Conservation (phyloP, 2,329 filamentous ascomycete species). For the Microcyclosporella mali region DNA sequence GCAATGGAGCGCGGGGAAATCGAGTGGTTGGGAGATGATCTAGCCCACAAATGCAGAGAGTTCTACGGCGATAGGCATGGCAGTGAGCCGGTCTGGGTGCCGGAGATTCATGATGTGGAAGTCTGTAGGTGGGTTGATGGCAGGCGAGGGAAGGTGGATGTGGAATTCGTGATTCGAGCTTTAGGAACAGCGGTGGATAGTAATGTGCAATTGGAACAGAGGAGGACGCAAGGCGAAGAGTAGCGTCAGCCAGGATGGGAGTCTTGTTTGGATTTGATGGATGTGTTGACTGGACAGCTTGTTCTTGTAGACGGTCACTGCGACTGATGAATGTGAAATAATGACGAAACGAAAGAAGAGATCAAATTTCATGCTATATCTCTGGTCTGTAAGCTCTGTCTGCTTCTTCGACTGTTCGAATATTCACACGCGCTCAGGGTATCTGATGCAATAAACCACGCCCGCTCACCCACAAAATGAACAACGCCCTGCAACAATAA, state of each 20-base stretch:
- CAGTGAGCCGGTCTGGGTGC: slow-evolving; percentile 13
- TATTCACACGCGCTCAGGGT: too few species aligned
- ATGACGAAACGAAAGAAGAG: too few species aligned
- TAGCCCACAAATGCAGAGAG: slow-evolving; percentile 15
- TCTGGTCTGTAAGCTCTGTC: too few species aligned
- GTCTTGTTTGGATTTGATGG: too few species aligned
- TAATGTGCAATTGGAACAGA: slow-evolving; percentile 9
- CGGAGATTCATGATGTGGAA: slow-evolving; percentile 2
- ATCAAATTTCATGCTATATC: too few species aligned
- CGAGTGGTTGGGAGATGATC: slow-evolving; percentile 26
- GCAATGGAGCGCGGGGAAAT: slow-evolving; percentile 27
- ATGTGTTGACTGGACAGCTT: too few species aligned
- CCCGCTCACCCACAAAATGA: too few species aligned
- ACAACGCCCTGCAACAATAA: background rate
- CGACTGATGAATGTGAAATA: too few species aligned
- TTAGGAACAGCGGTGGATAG: slow-evolving; percentile 18
- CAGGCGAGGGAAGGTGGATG: slow-evolving; percentile 8
- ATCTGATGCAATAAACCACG: background rate
- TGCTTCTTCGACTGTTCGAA: too few species aligned
- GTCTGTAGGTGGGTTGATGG: slow-evolving; percentile 6
- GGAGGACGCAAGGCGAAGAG: background rate
- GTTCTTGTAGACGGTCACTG: too few species aligned
- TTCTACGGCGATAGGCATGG: slow-evolving; percentile 19
- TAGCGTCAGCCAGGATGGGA: too few species aligned
- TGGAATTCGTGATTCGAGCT: slow-evolving; percentile 18